Conservation (phyloP, 2,329 filamentous ascomycete species). For the Hypoxylon sp. region DNA sequence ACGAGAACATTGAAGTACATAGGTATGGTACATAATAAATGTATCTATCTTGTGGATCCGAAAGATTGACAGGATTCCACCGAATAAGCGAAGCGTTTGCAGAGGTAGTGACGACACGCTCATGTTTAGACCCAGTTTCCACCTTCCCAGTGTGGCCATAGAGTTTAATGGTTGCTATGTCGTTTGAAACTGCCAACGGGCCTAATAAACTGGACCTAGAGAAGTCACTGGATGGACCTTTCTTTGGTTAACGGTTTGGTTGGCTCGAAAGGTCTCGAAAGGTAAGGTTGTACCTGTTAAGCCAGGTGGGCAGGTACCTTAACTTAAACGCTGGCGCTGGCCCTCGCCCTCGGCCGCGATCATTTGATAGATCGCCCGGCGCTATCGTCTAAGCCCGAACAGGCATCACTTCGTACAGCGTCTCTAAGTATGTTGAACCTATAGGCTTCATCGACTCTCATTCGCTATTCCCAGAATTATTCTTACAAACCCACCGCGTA, state of each 20-base stretch:
- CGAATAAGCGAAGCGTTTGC: slow-evolving; percentile 36
- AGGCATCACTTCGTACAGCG: slow-evolving; percentile 30
- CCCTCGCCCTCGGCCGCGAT: slow-evolving; percentile 5
- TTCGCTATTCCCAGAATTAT: slow-evolving; percentile 28
- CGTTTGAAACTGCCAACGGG: slow-evolving; percentile 40
- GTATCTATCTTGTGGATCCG: slow-evolving; percentile 18
- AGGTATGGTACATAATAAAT: background rate
- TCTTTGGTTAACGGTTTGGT: slow-evolving; percentile 12
- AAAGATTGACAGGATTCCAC: slow-evolving; percentile 19
- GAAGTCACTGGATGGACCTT: slow-evolving; percentile 7
- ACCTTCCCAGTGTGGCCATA: slow-evolving; percentile 36
- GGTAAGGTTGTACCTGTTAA: slow-evolving; percentile 5
- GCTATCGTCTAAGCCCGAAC: slow-evolving; percentile 34
- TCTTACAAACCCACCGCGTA: slow-evolving; percentile 25
- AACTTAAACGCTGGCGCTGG: slow-evolving; percentile 15
- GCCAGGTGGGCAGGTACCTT: slow-evolving; percentile 30
- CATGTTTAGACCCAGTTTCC: slow-evolving; percentile 25
- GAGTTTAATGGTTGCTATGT: slow-evolving; percentile 21
- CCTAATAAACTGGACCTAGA: slow-evolving; percentile 30
- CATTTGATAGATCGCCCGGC: slow-evolving; percentile 28
- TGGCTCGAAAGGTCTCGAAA: slow-evolving; percentile 4
- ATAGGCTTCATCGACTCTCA: slow-evolving; percentile 27
- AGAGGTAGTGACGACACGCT: slow-evolving; percentile 39
- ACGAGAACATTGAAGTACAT: slow-evolving; percentile 19
- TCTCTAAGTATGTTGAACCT: slow-evolving; percentile 26